Base-by-base conservation (phyloP, 2,329 filamentous ascomycete genomes). In the Pseudocercospora fuligena region DNA sequence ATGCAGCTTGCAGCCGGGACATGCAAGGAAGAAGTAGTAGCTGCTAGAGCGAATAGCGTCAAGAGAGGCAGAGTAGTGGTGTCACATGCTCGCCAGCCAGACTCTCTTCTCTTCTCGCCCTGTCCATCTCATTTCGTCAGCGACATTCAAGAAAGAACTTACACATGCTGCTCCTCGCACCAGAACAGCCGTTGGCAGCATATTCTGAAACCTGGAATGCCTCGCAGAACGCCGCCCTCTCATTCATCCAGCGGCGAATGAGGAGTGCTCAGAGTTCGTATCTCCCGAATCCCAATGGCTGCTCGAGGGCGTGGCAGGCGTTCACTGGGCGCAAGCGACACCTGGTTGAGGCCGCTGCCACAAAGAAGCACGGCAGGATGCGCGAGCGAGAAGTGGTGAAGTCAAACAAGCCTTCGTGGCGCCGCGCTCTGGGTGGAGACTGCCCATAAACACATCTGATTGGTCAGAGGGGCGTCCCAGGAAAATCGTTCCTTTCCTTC, bases 201-300 rank as follows among this genome's bases (percentile, higher is more conserved):
- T 53, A 5, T 36, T 31, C 60, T 66, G 64, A 66, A 66, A 66
- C 64, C 36, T 40, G 3, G 51, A 11, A 43, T 31, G 29, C 43
- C 58, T 29, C 57, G 54, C 27, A 31, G 46, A 54, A 60, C 63
- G 63, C 63, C 61, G 29, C 58, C 65, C 49, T 64, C 58, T 66
- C 67, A 66, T 69, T 65, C 58, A 43, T 43, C 16, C 23, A 27
- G 54, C 36, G 57, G 63, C 68, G 64, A 70, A 70, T 70, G 63
- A 70, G 66, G 51, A 23, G 60, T 25, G 51, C 43, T 21, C 60
- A 51, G 29, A 54, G 33, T 33, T 53, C 11, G 40, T 51, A 57
- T n/a, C n/a, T 33, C 27, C 49, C 25, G 43, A 40, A 40, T 36
- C n/a, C 53, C 65, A 63, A 49, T 61, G 56, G 56, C 56, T 40